Evolutionary conservation across 352 stramenopile species (phyloP).

Genomic region (Globisporangium rhizosaccharum): DNA sequence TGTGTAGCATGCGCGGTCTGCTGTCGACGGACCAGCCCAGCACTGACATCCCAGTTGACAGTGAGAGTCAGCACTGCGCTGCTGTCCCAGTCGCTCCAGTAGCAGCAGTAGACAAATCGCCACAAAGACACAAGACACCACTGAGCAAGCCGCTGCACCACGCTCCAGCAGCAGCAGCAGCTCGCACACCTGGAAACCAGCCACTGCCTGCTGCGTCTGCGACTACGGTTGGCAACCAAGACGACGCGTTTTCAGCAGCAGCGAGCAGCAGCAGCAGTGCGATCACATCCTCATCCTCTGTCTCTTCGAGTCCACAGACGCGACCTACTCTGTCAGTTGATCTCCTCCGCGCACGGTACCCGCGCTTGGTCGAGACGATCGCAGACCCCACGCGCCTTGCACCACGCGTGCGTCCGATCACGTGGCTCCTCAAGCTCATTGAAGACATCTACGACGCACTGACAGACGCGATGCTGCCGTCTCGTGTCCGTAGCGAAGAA

Average conservation of each 20-base stretch:
- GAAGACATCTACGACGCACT: slow-evolving; percentile 65
- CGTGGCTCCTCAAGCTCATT: slow-evolving; percentile 58
- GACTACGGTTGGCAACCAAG: slow-evolving; percentile 7
- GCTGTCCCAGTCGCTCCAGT: too few species aligned
- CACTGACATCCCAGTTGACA: too few species aligned
- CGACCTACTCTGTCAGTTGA: slow-evolving; percentile 16
- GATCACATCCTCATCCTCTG: neutral
- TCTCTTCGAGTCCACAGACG: neutral
- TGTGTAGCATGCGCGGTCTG: neutral
- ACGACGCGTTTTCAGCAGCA: neutral
- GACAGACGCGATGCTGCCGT: slow-evolving; percentile 15
- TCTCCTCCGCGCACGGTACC: slow-evolving; percentile 41
- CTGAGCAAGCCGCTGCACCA: too few species aligned
- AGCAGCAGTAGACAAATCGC: too few species aligned
- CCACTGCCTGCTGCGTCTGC: too few species aligned
- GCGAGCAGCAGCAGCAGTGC: neutral
- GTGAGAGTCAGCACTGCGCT: too few species aligned
- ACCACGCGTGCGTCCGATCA: slow-evolving; percentile 39
- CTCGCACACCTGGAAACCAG: too few species aligned
- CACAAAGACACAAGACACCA: too few species aligned
- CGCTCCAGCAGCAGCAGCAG: too few species aligned
- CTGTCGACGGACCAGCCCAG: too few species aligned
- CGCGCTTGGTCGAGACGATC: slow-evolving; percentile 40
- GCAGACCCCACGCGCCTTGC: slow-evolving; percentile 9
- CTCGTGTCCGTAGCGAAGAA: too few species aligned